A percentile compares a stretch with the other conserved stretches of the same genome.
These are phyloP conservation scores for Pleurotus platypus DNA, from an alignment of 768 basidiomycete genomes.

Conservation along the genomic window DNA sequence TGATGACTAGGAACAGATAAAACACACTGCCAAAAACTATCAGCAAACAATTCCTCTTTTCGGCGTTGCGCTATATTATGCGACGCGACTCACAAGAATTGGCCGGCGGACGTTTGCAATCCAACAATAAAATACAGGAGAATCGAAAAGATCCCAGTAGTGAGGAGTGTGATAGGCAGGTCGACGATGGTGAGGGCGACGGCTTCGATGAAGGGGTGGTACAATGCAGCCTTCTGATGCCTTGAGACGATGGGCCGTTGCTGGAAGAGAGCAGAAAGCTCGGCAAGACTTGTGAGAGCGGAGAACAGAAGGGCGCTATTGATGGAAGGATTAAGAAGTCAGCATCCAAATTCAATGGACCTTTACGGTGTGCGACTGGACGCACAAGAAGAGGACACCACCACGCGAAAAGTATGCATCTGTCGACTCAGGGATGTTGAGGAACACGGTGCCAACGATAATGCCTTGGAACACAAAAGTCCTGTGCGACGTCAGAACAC, in stretches of 20 bases:
- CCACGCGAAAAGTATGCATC: slow-evolving; percentile 72
- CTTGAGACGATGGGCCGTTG: slow-evolving; percentile 44
- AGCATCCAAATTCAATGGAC: not conserved
- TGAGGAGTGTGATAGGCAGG: slow-evolving; percentile 36
- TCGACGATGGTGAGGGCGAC: slow-evolving; percentile 44
- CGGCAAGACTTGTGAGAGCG: slow-evolving; percentile 43
- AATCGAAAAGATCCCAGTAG: slow-evolving; percentile 28
- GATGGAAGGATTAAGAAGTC: not conserved
- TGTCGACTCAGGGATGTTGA: slow-evolving; percentile 49
- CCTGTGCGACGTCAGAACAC: slow-evolving; percentile 22
- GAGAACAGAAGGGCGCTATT: slow-evolving; percentile 36
- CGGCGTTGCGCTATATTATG: not conserved
- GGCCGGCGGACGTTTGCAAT: slow-evolving; percentile 35
- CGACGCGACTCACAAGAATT: slow-evolving; percentile 52
- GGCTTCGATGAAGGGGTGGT: slow-evolving; percentile 45
- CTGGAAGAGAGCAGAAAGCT: slow-evolving; percentile 48
- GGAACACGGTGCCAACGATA: slow-evolving; percentile 65
- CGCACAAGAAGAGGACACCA: slow-evolving; percentile 73
- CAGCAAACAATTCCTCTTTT: not conserved
- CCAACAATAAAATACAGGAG: slow-evolving; percentile 49
- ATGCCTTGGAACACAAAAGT: slow-evolving; percentile 48
- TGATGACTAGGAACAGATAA: slow-evolving; percentile 41
- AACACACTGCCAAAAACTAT: slow-evolving; percentile 30
- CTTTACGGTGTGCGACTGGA: not conserved
- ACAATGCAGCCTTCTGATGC: slow-evolving; percentile 42